These are phyloP conservation scores for Aspergillus sp. DNA, from an alignment of 2,329 filamentous ascomycete genomes.

Conservation along the genomic window DNA sequence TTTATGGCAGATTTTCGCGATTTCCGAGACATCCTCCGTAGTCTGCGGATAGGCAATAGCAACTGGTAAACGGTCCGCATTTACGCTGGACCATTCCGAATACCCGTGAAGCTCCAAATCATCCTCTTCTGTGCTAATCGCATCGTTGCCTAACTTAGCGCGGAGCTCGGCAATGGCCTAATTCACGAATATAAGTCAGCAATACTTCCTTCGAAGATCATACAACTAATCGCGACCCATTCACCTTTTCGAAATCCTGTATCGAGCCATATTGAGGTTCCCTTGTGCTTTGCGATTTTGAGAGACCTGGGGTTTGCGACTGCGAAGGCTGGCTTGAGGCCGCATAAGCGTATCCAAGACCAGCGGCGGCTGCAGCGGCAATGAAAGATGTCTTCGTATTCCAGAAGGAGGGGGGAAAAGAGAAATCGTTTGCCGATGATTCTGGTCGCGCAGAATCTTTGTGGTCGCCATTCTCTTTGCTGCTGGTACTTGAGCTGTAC, in stretches of 20 bases:
- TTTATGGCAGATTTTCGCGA: conserved; percentile 67
- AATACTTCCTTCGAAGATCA: not conserved
- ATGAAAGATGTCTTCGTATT: conserved; percentile 43
- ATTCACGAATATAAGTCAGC: conserved; percentile 1
- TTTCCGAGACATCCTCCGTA: conserved; percentile 58
- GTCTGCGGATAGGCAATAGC: conserved; percentile 59
- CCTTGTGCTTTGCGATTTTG: conserved; percentile 9
- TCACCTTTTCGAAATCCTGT: conserved; percentile 35
- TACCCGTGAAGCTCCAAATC: conserved; percentile 59
- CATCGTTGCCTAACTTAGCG: conserved; percentile 48
- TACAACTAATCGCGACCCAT: not conserved
- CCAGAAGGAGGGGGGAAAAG: conserved; percentile 29
- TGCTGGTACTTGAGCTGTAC: conserved; percentile 11
- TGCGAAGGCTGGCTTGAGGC: conserved; percentile 29
- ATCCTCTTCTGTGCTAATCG: conserved; percentile 58
- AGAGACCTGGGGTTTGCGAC: conserved; percentile 2
- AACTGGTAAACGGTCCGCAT: conserved; percentile 56
- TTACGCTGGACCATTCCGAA: conserved; percentile 65
- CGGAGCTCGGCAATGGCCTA: conserved; percentile 53
- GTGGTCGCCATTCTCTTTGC: conserved; percentile 3
- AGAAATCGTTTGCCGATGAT: conserved; percentile 8
- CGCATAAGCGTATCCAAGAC: conserved; percentile 48
- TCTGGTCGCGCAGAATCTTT: conserved; percentile 9
- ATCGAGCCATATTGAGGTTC: conserved; percentile 32
- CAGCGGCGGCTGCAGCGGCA: conserved; percentile 44